phyloP scores from a whole-genome alignment of 78 protist species.

The Dictyostelium discoideum region dicty_2.7 NC_007091.3:5067001-5067500 shows the following conservation, averaged over 20 bases:
- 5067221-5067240: slow-evolving; percentile 79
- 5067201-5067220: slow-evolving; percentile 61
- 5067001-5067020: slow-evolving; percentile 85
- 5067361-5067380: slow-evolving; percentile 27
- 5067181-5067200: slow-evolving; percentile 31
- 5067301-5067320: slow-evolving; percentile 53
- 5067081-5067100: slow-evolving; percentile 83
- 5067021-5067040: slow-evolving; percentile 69
- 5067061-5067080: slow-evolving; percentile 66
- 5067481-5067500: neutral
- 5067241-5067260: slow-evolving; percentile 87
- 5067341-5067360: slow-evolving; percentile 33
- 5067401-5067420: slow-evolving; percentile 57
- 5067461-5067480: neutral
- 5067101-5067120: slow-evolving; percentile 68
- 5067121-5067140: slow-evolving; percentile 62
- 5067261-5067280: slow-evolving; percentile 81
- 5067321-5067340: slow-evolving; percentile 54
- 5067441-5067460: too few relatives aligned
- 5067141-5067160: slow-evolving; percentile 66
- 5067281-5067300: slow-evolving; percentile 53
- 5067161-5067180: slow-evolving; percentile 67
- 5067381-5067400: slow-evolving; percentile 74
- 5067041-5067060: slow-evolving; percentile 61
- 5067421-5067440: too few relatives aligned